A percentile compares a stretch with the other conserved stretches of the same genome.
These are phyloP conservation scores for Aspergillus pseudoterreus DNA, from an alignment of 2,329 filamentous ascomycete species.

Conservation along the genomic window DNA sequence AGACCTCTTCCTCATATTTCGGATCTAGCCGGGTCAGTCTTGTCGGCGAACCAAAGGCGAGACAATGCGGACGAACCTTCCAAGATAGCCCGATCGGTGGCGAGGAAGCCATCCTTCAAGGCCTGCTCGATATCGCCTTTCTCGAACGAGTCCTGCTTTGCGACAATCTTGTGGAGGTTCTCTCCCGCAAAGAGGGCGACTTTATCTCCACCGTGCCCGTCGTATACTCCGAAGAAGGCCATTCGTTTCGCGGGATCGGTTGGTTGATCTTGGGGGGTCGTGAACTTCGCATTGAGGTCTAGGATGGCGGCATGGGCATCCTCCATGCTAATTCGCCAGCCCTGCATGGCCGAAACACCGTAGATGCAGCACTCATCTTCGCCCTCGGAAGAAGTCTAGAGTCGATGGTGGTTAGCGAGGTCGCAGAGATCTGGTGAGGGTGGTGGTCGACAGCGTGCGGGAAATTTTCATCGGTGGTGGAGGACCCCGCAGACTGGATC, in stretches of 20 bases:
- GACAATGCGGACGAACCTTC: conserved; percentile 62
- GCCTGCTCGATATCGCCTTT: conserved; percentile 89
- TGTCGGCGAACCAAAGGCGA: background rate
- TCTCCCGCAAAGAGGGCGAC: conserved; percentile 91
- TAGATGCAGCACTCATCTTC: conserved; percentile 91
- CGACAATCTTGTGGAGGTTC: conserved; percentile 88
- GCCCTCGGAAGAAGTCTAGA: conserved; percentile 79
- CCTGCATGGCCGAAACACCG: conserved; percentile 97
- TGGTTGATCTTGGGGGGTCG: conserved; percentile 51
- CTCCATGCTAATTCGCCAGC: conserved; percentile 99
- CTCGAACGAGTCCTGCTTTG: conserved; percentile 92
- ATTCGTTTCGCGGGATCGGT: conserved; percentile 68
- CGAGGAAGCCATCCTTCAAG: conserved; percentile 93
- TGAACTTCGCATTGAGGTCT: conserved; percentile 67
- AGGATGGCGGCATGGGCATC: conserved; percentile 89
- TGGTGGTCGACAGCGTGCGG: conserved; percentile 5
- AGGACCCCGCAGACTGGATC: conserved; percentile 14
- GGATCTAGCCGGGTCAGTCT: conserved; percentile 62
- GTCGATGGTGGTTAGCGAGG: conserved; percentile 8
- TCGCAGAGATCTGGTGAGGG: background rate
- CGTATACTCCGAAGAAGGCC: conserved; percentile 96
- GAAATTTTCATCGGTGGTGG: conserved; percentile 13
- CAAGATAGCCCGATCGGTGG: conserved; percentile 91
- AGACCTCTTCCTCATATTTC: conserved; percentile 95
- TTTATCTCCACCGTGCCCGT: conserved; percentile 95